Evolutionary conservation across 2,329 filamentous ascomycete genomes (phyloP), one percentile per base, ranked within the genome.

Genomic region (Beauveria scarabaeidicola): DNA sequence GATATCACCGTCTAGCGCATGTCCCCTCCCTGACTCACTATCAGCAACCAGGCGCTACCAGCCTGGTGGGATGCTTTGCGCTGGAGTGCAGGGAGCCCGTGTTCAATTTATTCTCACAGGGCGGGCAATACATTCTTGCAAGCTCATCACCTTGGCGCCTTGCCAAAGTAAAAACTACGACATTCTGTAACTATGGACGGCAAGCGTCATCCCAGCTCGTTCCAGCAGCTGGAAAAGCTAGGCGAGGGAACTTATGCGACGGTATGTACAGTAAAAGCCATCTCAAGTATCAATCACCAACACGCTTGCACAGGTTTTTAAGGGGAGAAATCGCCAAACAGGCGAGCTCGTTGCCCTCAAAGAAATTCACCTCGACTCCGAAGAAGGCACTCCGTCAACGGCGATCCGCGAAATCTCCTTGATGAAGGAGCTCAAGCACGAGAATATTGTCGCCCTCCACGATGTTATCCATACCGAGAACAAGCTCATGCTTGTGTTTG

Each of bases 401-500:
- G 94, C 94, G 51, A 99, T 99, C 72, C 90, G 94, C 69, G 94
- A 99, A 75, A 99, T 99, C 69, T 97, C 92, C 1, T 82, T 99
- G 60, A 97, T 99, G 94, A 99, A 99, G 77, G 94, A 99, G 76
- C 83, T 99, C 66, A 97, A 97, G 76, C 94, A 99, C 75, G 92
- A 97, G 73, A 97, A 97, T 72, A 97, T 99, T 66, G 92, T 99
- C 68, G 90, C 88, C 61, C 86, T 99, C 5, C 91, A 97, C 81
- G 94, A 99, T 80, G 94, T 99, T 60, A 97, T 99, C 69, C 94
- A 99, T 75, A 99, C 94, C 61, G 94, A 99, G 79, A 99, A 97
- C 77, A 99, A 99, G 74, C 85, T 99, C 61, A 99, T 99, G 94
- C 86, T 99, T 44, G 94, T 99, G 10, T 99, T 99, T 68, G 94